phyloP scores from a whole-genome alignment of 169 alveolate species.

The Plasmodium inui region DNA sequence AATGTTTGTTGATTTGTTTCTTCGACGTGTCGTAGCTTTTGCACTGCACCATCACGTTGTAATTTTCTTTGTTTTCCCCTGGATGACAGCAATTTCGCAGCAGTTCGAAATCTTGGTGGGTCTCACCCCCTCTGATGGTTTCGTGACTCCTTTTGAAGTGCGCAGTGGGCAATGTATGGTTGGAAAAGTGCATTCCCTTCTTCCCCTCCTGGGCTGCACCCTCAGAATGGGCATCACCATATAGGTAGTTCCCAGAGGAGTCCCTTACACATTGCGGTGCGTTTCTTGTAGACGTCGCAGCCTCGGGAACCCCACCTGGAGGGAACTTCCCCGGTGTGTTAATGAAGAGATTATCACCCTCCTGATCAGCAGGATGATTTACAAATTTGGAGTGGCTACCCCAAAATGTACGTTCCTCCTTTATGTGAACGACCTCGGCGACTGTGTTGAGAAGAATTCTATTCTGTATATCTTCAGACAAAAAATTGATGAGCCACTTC shows the following conservation, averaged over 20 bases:
- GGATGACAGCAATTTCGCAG: neutral
- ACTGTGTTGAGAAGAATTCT: conserved; percentile 77
- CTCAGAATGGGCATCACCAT: neutral
- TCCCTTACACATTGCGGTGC: neutral
- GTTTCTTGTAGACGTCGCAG: neutral
- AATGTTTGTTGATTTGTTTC: conserved; percentile 22
- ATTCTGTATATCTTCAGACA: conserved; percentile 72
- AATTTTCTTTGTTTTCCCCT: neutral
- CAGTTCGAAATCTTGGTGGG: neutral
- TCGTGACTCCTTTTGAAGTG: neutral
- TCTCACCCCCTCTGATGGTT: neutral
- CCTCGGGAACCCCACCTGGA: neutral
- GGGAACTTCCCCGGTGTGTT: neutral
- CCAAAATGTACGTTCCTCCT: conserved; percentile 1
- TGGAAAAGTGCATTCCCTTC: neutral
- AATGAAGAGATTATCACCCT: neutral
- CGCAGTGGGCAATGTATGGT: neutral
- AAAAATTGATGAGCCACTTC: conserved; percentile 82
- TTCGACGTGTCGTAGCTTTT: conserved; percentile 38
- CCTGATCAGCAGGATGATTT: neutral
- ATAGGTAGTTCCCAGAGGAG: neutral
- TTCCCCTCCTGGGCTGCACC: neutral
- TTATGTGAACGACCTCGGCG: conserved; percentile 68
- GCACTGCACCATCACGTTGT: conserved; percentile 35
- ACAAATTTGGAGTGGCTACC: neutral